A percentile compares a stretch with the other conserved stretches of the same genome.
These are phyloP conservation scores for Pseudognaphalium luteoalbum DNA, from an alignment of 129 eudicot species.

Conservation along the genomic window DNA sequence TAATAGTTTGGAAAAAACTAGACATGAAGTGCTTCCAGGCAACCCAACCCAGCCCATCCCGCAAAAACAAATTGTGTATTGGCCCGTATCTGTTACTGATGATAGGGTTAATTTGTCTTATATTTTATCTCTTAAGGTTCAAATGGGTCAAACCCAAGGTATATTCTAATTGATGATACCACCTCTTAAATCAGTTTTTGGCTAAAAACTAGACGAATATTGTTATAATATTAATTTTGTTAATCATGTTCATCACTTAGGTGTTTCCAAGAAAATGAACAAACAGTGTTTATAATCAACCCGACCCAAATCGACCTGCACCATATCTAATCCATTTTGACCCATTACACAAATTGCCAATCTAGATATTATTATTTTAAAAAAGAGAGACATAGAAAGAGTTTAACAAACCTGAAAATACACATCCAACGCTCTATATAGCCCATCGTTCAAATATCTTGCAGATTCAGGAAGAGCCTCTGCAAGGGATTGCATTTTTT, in stretches of 20 bases:
- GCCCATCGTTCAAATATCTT: conserved; percentile 85
- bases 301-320: conserved; percentile 2
- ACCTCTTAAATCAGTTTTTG: no score
- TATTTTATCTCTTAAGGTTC: neutral
- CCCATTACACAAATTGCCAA: neutral
- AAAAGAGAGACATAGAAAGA: neutral
- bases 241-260: no score
- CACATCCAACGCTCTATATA: conserved; percentile 84
- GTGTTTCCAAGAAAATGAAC: neutral
- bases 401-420: conserved; percentile 68
- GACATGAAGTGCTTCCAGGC: neutral
- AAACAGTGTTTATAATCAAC: neutral
- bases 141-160: neutral
- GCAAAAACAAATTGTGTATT: no score
- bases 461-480: conserved; percentile 89
- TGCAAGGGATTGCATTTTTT: conserved; percentile 64
- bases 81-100: no score
- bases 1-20: neutral
- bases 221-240: neutral
- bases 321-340: neutral
- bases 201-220: neutral
- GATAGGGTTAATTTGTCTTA: no score
- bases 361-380: neutral
- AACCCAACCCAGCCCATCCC: no score
- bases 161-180: no score